These are phyloP conservation scores for Nyssa sinensis DNA, from an alignment of 148 eudicot species.

Conservation along the genomic window DNA sequence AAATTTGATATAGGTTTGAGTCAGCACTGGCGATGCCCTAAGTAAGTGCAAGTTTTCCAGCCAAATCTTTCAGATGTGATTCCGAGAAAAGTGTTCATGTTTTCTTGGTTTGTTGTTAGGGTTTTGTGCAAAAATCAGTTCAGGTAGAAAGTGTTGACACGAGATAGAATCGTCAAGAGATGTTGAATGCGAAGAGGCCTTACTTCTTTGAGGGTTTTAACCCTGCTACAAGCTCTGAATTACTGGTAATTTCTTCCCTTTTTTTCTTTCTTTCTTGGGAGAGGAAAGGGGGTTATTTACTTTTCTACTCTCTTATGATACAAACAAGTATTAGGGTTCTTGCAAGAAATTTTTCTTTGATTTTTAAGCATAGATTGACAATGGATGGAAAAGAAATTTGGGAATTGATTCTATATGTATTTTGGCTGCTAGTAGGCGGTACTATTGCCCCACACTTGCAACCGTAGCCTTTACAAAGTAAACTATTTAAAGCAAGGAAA, in stretches of 20 bases:
- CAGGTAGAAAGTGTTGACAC: not conserved
- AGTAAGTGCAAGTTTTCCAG: no score
- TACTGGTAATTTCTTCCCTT: conserved; percentile 28
- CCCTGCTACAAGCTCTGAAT: conserved; percentile 45
- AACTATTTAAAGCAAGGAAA: not conserved
- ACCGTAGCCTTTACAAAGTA: no score
- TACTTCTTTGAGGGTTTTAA: conserved; percentile 56
- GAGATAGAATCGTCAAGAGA: conserved; percentile 14
- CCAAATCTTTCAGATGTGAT: not conserved
- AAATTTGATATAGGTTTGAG: no score
- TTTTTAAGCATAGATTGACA: not conserved
- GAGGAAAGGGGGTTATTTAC: no score
- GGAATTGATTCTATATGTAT: not conserved
- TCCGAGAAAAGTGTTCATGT: not conserved
- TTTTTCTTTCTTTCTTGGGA: not conserved
- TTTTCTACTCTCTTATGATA: not conserved
- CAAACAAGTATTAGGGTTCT: conserved; percentile 2
- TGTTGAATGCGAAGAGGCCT: conserved; percentile 41
- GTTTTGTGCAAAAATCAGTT: conserved; percentile 1
- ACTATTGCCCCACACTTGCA: no score
- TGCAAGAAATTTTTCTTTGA: not conserved
- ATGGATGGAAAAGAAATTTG: not conserved
- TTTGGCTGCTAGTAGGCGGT: not conserved
- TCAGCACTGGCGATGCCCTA: no score
- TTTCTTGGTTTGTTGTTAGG: conserved; percentile 7